Conservation (phyloP, 1,284 basidiomycete species). For the Heterobasidion occidentale region DNA sequence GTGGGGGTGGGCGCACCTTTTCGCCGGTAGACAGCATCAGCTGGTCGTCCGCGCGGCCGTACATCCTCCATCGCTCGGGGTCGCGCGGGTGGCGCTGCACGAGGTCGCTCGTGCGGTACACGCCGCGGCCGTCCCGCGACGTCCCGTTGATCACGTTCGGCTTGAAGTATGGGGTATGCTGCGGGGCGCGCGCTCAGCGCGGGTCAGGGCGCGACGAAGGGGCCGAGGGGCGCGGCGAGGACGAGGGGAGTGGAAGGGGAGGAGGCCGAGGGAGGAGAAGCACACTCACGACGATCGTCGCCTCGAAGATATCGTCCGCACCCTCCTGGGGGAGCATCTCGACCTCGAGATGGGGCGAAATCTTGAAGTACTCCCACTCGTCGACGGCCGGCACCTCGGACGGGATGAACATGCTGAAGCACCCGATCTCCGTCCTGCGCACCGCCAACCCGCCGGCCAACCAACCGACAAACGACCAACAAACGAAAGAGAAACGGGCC, state of each 20-base stretch:
- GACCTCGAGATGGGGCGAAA: background rate
- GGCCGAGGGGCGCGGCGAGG: background rate
- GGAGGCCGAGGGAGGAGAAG: background rate
- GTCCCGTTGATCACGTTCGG: conserved; percentile 4
- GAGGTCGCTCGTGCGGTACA: conserved; percentile 14
- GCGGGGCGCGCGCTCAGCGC: background rate
- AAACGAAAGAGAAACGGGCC: background rate
- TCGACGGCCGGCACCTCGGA: background rate
- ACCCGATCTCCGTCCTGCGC: background rate
- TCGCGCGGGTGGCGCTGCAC: conserved; percentile 20
- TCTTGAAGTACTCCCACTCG: conserved; percentile 2
- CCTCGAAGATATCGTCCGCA: background rate
- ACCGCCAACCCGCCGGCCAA: too few relatives aligned
- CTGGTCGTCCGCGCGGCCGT: conserved; percentile 12
- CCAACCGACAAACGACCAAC: background rate
- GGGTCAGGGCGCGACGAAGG: too few relatives aligned
- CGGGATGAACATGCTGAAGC: conserved; percentile 2
- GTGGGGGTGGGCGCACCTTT: conserved; percentile 12
- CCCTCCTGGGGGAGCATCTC: conserved; percentile 2
- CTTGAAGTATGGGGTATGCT: background rate
- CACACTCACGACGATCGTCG: conserved; percentile 4
- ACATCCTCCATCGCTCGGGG: conserved; percentile 15
- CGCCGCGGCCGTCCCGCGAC: background rate
- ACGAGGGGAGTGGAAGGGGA: background rate
- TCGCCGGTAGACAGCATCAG: conserved; percentile 25